Evolutionary conservation across 768 basidiomycete genomes (phyloP).

Genomic region (Fomitopsis pulvina): DNA sequence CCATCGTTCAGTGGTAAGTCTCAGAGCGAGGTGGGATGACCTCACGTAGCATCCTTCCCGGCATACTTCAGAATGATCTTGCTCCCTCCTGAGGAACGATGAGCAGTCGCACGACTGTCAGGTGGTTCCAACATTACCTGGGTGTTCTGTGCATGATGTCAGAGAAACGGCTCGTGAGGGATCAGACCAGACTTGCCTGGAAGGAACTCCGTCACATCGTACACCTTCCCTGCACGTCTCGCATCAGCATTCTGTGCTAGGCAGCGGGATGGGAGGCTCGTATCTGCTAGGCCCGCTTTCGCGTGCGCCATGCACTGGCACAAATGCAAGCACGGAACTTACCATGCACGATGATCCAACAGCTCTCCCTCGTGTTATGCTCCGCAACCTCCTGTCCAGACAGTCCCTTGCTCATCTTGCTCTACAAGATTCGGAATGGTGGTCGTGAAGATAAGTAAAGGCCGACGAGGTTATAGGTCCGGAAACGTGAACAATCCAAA

Average conservation of each 20-base stretch:
- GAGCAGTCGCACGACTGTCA: background rate
- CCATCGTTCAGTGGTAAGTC: background rate
- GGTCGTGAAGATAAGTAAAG: too few relatives aligned
- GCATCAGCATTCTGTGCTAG: background rate
- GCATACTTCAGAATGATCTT: slow-evolving; percentile 48
- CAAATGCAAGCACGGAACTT: background rate
- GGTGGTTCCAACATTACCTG: slow-evolving; percentile 2
- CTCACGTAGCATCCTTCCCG: slow-evolving; percentile 41
- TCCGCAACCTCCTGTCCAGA: slow-evolving; percentile 39
- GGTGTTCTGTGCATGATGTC: slow-evolving; percentile 9
- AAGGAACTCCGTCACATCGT: slow-evolving; percentile 38
- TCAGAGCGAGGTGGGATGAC: too few relatives aligned
- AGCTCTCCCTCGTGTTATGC: slow-evolving; percentile 54
- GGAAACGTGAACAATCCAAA: too few relatives aligned
- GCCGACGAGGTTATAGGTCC: too few relatives aligned
- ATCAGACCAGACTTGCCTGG: slow-evolving; percentile 19
- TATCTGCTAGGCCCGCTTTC: too few relatives aligned
- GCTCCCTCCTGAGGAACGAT: slow-evolving; percentile 33
- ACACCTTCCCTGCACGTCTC: slow-evolving; percentile 28
- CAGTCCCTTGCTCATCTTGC: slow-evolving; percentile 4
- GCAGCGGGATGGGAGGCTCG: too few relatives aligned
- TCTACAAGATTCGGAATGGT: background rate
- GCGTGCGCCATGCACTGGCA: background rate
- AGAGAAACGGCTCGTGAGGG: slow-evolving; percentile 4
- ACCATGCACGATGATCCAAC: slow-evolving; percentile 84